These are phyloP conservation scores for Colletotrichum sp. DNA, from an alignment of 2,329 filamentous ascomycete species.

Conservation along the genomic window DNA sequence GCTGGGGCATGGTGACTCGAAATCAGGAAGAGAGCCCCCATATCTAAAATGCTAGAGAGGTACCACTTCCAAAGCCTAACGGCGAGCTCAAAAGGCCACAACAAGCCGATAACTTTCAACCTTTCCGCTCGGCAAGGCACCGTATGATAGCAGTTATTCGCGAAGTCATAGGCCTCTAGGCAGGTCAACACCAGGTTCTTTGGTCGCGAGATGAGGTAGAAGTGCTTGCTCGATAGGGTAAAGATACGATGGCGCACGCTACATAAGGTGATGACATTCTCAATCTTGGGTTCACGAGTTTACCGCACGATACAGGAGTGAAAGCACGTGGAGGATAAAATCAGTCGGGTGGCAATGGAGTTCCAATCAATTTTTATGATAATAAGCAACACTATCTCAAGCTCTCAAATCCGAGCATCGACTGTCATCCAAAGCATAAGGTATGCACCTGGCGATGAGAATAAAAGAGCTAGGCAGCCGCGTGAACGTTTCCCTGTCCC, in stretches of 20 bases:
- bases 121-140: neutral
- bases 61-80: neutral
- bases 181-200: neutral
- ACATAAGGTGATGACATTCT: neutral
- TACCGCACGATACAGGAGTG: neutral
- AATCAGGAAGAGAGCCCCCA: neutral
- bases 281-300: neutral
- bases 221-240: neutral
- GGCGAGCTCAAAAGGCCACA: fast-evolving
- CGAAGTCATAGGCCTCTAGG: fast-evolving
- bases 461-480: neutral
- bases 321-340: fast-evolving
- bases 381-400: fast-evolving
- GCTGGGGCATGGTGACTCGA: neutral
- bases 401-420: neutral
- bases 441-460: neutral
- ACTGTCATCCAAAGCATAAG: neutral
- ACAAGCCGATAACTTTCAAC: fast-evolving
- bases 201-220: neutral
- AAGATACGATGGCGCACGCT: neutral
- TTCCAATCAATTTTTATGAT: neutral
- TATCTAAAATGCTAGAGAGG: fast-evolving
- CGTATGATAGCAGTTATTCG: neutral
- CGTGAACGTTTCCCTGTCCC: neutral
- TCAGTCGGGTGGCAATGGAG: fast-evolving